Evolutionary conservation across 306 rosid genomes (phyloP).

Genomic region (Medicago ruthenica): DNA sequence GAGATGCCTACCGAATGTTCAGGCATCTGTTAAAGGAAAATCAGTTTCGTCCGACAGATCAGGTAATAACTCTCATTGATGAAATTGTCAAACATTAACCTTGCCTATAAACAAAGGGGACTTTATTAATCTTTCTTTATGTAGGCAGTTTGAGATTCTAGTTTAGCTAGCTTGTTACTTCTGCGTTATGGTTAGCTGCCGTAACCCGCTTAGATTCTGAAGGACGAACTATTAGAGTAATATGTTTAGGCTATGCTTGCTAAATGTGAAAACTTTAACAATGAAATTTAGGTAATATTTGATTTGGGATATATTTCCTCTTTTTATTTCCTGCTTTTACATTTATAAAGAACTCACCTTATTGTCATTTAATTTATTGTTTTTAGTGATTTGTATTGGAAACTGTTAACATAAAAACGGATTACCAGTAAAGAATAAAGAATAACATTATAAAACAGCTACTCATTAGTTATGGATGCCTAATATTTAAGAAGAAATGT

Average conservation of each 20-base stretch:
- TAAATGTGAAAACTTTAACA: conserved; percentile 18
- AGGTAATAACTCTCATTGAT: conserved; percentile 59
- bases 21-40: conserved; percentile 68
- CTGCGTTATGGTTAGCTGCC: conserved; percentile 12
- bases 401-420: neutral
- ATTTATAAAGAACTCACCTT: neutral
- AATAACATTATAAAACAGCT: conserved; percentile 8
- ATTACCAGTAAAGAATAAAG: neutral
- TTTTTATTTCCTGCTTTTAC: neutral
- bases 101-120: conserved; percentile 10
- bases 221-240: conserved; percentile 11
- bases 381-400: neutral
- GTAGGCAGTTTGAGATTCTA: conserved; percentile 26
- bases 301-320: neutral
- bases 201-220: conserved; percentile 7
- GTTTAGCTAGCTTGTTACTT: conserved; percentile 23
- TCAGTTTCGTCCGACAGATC: conserved; percentile 61
- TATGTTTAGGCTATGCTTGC: conserved; percentile 12
- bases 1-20: conserved; percentile 83
- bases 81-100: neutral
- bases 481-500: conserved; percentile 14
- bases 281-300: too few species aligned
- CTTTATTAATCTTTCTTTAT: neutral
- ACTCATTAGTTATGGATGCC: neutral
- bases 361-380: neutral